Conservation (phyloP, 192 early-diverging fungal species). For the Neocallimastix lanati region DNA sequence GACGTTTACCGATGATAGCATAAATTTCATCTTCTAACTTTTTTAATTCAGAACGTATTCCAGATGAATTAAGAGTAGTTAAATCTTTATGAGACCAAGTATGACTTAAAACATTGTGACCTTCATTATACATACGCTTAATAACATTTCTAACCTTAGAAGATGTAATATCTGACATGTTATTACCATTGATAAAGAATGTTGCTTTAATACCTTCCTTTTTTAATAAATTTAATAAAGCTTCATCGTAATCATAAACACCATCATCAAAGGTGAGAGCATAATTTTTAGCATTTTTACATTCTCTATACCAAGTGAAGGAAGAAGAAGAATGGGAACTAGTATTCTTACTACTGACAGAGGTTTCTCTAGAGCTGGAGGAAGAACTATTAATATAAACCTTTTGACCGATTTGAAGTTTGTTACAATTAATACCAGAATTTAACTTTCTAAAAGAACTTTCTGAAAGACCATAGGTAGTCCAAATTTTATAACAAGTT, state of each 20-base stretch:
- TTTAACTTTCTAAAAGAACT: too few species aligned
- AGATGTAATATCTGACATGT: background rate
- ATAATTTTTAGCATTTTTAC: background rate
- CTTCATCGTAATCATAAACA: constrained; percentile 19
- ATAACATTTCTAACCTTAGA: too few species aligned
- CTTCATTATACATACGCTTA: constrained; percentile 6
- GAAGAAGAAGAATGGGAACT: too few species aligned
- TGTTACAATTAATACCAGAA: too few species aligned
- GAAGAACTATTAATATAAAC: too few species aligned
- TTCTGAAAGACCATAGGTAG: too few species aligned
- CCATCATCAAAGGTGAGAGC: constrained; percentile 53
- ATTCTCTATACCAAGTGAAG: too few species aligned
- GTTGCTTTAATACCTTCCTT: constrained; percentile 28
- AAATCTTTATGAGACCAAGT: constrained; percentile 40
- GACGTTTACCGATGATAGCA: too few species aligned
- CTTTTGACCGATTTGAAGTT: too few species aligned
- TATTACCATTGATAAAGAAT: constrained; percentile 45
- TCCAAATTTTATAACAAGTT: too few species aligned
- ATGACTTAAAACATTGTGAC: constrained; percentile 39
- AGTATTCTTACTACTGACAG: too few species aligned
- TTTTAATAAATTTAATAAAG: constrained; percentile 20
- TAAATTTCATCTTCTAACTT: constrained; percentile 29
- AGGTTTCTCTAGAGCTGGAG: too few species aligned
- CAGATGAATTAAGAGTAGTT: constrained; percentile 20
- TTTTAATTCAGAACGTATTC: constrained; percentile 36